Base-by-base conservation (phyloP, 179 eudicot species). In the Heliamphora pulchella region DNA sequence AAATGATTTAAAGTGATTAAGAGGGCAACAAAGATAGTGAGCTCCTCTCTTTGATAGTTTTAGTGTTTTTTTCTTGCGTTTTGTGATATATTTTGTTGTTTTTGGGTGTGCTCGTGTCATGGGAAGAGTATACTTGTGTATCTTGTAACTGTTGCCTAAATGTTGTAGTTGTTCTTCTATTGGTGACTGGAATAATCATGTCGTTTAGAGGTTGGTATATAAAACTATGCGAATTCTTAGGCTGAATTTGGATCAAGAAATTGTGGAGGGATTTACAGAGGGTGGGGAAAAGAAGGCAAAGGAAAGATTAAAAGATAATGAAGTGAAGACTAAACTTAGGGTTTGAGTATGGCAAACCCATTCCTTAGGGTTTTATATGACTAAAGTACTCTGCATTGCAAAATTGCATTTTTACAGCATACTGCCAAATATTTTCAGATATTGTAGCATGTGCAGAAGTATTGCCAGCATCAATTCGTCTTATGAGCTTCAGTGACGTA, bases 401-500 rank as follows among this genome's bases (percentile, higher is more conserved):
- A 53, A 46, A 43, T 57, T 5, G 50, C 48, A 8, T 57, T 74
- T 2, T 22, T 31, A 54, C 62, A 31, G 43, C 41, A 22, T 1
- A 13, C 11, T 6, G 44, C 2, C 4, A 22, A 46, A 3, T 71
- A 71, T n/a, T 47, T 10, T 71, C 55, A 1, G 13, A 71, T 71
- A 10, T 68, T 68, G 31, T 47, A 71, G 74, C 55, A 7, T 76
- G 31, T 9, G 67, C 68, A 76, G 3, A 76, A 44, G 55, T 10
- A 76, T 62, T 46, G 31, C 43, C 39, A 31, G 14, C 51, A 31
- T 66, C 61, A 67, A 7, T 17, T 13, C 53, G 18, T 5, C 67
- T 1, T 58, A 5, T 1, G 4, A 11, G 57, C 71, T 41, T 55
- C 50, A 84, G 87, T 79, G 81, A 84, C 85, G 81, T 84, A 83